These are phyloP conservation scores for Miscanthus sacchariflorus DNA, from an alignment of 202 grass and related monocot species.

Conservation along the genomic window DNA sequence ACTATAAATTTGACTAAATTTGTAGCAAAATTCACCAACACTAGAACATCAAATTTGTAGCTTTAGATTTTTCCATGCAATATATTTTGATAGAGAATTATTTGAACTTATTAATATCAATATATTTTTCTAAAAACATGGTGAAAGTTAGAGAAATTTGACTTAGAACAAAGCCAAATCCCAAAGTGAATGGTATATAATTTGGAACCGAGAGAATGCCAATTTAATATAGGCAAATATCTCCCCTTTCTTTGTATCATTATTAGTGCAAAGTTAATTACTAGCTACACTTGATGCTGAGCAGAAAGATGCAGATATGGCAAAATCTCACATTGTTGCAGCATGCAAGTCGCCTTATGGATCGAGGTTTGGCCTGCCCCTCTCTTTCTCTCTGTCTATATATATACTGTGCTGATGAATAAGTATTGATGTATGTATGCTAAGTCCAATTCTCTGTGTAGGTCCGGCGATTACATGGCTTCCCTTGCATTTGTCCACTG, in stretches of 20 bases:
- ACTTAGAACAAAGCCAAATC: no score
- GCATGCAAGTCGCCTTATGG: constrained; percentile 87
- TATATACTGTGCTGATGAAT: background rate
- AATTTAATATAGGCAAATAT: background rate
- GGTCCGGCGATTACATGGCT: constrained; percentile 93
- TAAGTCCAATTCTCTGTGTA: constrained; percentile 35
- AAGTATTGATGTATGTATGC: background rate
- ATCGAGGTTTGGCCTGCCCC: constrained; percentile 63
- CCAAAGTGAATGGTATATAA: no score
- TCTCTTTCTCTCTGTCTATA: background rate
- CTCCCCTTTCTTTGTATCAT: background rate
- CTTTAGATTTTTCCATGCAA: no score
- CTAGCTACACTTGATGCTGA: constrained; percentile 15
- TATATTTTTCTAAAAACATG: no score
- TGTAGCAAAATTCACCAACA: background rate
- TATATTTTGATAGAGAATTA: no score
- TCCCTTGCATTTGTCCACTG: constrained; percentile 88
- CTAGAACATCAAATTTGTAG: no score
- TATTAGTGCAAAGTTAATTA: background rate
- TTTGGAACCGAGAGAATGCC: no score
- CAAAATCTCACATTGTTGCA: constrained; percentile 75
- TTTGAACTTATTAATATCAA: no score
- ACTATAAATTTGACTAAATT: background rate
- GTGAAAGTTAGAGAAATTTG: no score
- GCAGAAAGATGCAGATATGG: constrained; percentile 67